phyloP scores from a whole-genome alignment of 2,329 filamentous ascomycete genomes.

The Arachnomyces sp. region DNA sequence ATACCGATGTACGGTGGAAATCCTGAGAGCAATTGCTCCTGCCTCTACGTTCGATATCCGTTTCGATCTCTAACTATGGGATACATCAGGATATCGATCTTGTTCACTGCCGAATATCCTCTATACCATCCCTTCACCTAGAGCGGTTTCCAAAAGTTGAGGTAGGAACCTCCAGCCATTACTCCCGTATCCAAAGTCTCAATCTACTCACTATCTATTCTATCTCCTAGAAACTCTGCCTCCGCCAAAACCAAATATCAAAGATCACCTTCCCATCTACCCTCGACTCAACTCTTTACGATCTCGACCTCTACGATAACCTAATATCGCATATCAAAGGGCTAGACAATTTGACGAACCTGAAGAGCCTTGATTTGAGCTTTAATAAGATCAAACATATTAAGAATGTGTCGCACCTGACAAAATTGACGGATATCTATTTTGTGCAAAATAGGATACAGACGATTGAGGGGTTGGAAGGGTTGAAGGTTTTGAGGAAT shows the following conservation, averaged over 20 bases:
- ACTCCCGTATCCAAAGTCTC: not conserved
- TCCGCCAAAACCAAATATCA: constrained; percentile 86
- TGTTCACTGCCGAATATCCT: constrained; percentile 76
- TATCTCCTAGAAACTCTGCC: constrained; percentile 59
- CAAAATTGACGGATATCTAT: constrained; percentile 72
- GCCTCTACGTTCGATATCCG: not conserved
- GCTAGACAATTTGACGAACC: constrained; percentile 66
- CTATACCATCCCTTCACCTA: constrained; percentile 69
- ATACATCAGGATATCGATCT: constrained; percentile 68
- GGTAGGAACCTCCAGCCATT: constrained; percentile 29
- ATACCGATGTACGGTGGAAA: constrained; percentile 40
- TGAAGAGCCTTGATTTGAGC: constrained; percentile 78
- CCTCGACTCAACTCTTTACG: constrained; percentile 61
- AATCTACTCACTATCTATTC: constrained; percentile 6
- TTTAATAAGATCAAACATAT: constrained; percentile 99
- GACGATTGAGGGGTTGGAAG: constrained; percentile 75
- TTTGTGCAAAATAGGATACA: constrained; percentile 93
- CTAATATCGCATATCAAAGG: constrained; percentile 79
- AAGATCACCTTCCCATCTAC: constrained; percentile 65
- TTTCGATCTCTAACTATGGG: constrained; percentile 18
- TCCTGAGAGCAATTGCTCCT: not conserved
- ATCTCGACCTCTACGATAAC: constrained; percentile 96
- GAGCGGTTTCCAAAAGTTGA: constrained; percentile 71
- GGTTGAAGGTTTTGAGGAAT: constrained; percentile 66
- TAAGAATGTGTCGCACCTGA: constrained; percentile 74